Evolutionary conservation across 768 basidiomycete genomes (phyloP), one percentile per base, ranked within the genome.

Genomic region (Boletales sp.): DNA sequence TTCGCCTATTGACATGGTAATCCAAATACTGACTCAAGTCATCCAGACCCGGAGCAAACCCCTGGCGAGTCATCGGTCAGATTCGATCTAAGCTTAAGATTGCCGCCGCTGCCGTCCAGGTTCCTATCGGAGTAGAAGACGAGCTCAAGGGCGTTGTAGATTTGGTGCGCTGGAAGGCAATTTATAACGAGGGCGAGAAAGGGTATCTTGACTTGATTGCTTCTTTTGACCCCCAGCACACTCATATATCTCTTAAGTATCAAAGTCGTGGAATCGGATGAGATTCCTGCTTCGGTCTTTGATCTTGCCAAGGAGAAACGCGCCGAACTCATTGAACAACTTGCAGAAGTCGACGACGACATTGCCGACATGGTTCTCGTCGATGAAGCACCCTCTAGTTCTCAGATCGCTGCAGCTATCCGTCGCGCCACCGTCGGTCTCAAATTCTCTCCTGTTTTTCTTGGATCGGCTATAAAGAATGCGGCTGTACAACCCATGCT

Each of bases 401-500:
- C 69, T 28, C 88, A 94, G 66, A 82, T 99, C 36, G 83, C 83
- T 5, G 77, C 75, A 28, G 95, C 94, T 15, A 86, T 99, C 58
- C 84, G 94, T 17, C 90, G 96, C 33, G 80, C 92, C 4, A 98
- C 96, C 1, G 79, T 92, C 59, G 72, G 77, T 11, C 83, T 93
- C 62, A 92, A 88, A 56, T 98, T 99, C 72, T 89, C 92, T 0
- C 96, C 96, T 1, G 96, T 99, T 46, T 96, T 97, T 73, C 74
- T 97, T 52, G 96, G 96, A 36, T 95, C 94, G 7, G 96, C 96
- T 0, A 87, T 98, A 63, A 97, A 96, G 76, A 99, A 99, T 69
- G 94, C 93, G 8, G 92, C 83, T 35, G 87, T 99, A 7, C 96
- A 99, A 64, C 84, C 92, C 15, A 77, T 98, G 48, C 77, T 99